A percentile compares a stretch with the other conserved stretches of the same genome.
Evolutionary conservation across 2,329 filamentous ascomycete species (phyloP).

Genomic region (Phyllachora maydis): DNA sequence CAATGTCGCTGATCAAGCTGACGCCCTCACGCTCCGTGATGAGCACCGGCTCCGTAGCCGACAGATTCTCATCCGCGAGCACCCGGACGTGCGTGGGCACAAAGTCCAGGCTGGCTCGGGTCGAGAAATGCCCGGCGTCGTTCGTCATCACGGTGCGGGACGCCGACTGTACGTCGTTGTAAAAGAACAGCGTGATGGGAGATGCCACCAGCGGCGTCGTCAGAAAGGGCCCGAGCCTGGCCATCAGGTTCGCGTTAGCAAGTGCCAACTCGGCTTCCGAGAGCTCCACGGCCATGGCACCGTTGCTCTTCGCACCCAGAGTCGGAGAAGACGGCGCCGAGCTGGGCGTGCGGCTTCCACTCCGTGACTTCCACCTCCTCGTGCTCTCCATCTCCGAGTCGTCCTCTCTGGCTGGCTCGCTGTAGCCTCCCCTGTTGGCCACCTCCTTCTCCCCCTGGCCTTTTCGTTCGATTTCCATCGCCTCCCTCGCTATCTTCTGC

Average conservation of each 20-base stretch:
- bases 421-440: conserved; percentile 54
- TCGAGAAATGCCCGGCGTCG: conserved; percentile 69
- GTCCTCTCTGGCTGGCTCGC: conserved; percentile 35
- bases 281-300: conserved; percentile 28
- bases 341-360: conserved; percentile 14
- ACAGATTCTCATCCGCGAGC: conserved; percentile 67
- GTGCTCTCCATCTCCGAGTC: conserved; percentile 11
- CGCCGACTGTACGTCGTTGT: conserved; percentile 64
- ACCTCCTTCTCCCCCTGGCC: conserved; percentile 52
- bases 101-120: conserved; percentile 69
- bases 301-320: conserved; percentile 15
- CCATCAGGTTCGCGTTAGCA: conserved; percentile 77
- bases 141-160: conserved; percentile 74
- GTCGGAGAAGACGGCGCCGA: conserved; percentile 22
- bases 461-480: conserved; percentile 51
- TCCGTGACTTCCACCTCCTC: conserved; percentile 7
- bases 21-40: conserved; percentile 63
- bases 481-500: conserved; percentile 53
- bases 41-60: conserved; percentile 56
- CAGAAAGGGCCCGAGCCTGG: conserved; percentile 73
- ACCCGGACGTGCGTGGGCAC: conserved; percentile 78
- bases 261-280: conserved; percentile 53
- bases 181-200: conserved; percentile 87
- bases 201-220: conserved; percentile 59
- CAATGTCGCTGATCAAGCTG: conserved; percentile 91